Base-by-base conservation (phyloP, 2,329 filamentous ascomycete species). In the Amauroascus verrucosus region DNA sequence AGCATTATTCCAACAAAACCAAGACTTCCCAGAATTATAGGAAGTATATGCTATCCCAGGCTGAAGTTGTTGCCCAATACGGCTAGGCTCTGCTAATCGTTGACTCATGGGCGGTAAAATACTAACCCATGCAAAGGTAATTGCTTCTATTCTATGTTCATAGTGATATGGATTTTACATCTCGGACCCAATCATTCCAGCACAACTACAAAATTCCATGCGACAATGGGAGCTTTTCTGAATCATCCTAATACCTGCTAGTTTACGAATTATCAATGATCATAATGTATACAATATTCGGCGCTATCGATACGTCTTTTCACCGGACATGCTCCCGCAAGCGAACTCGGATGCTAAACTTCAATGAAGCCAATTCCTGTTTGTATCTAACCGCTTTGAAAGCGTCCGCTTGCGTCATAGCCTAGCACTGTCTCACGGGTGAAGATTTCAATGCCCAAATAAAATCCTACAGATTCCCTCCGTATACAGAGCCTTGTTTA, bases 221-320 rank as follows among this genome's bases (percentile, higher is more conserved):
- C n/a, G n/a, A n/a, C n/a, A n/a, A n/a, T n/a, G n/a, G n/a, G n/a
- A n/a, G n/a, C n/a, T n/a, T n/a, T n/a, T n/a, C n/a, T 38, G 35
- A 9, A 9, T 9, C 18, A 38, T 35, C 35, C n/a, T 16, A 6
- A 38, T 16, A 38, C 35, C 24, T 5, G 18, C 20, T 22, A 24
- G 20, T 41, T 41, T 47, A 47, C 18, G 5, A 18, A 20, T 13
- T 47, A 47, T 47, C 44, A 18, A 18, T 24, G 16, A 18, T n/a
- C 33, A 33, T 47, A 47, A 33, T 47, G 38, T 41, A 41, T 41
- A 47, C 26, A 32, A 47, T 33, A 47, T 33, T 24, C n/a, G 16
- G 28, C 20, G 18, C 13, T 47, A 47, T 32, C 28, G 26, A 30
- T 47, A 33, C 32, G 9, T 20, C n/a, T 47, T 20, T 33, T 8